Evolutionary conservation across 352 stramenopile genomes (phyloP).

Genomic region (Plasmopara halstedii): DNA sequence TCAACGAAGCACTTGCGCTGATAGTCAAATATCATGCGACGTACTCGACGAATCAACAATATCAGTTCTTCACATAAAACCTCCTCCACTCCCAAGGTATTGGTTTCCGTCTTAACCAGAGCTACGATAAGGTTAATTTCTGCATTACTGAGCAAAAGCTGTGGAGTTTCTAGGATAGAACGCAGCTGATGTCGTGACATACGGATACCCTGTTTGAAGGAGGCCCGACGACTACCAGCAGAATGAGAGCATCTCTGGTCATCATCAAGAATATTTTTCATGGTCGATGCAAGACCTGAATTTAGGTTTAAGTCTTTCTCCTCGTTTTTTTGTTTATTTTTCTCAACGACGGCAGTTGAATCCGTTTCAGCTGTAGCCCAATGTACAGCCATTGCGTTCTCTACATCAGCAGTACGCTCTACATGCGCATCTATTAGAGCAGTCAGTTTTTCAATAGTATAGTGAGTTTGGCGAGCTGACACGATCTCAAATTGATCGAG

Average conservation of each 20-base stretch:
- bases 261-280: conserved; percentile 4
- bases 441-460: conserved; percentile 36
- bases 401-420: conserved; percentile 11
- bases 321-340: conserved; percentile 12
- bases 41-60: conserved; percentile 35
- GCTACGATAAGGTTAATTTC: conserved; percentile 52
- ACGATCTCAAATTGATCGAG: conserved; percentile 28
- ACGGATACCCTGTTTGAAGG: conserved; percentile 14
- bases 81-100: conserved; percentile 17
- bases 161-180: conserved; percentile 36
- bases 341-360: conserved; percentile 7
- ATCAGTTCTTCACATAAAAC: conserved; percentile 33
- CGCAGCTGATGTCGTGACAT: conserved; percentile 41
- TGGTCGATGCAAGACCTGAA: neutral
- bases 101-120: conserved; percentile 23
- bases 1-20: conserved; percentile 42
- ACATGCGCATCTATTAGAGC: conserved; percentile 28
- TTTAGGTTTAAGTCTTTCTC: neutral
- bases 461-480: conserved; percentile 24
- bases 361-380: conserved; percentile 9
- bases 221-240: conserved; percentile 2
- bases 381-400: conserved; percentile 10
- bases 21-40: conserved; percentile 51
- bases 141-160: conserved; percentile 41
- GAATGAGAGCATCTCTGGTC: conserved; percentile 2